These are phyloP conservation scores for Diutina ranongensis DNA, from an alignment of 1,139 yeast species.

Conservation along the genomic window DNA sequence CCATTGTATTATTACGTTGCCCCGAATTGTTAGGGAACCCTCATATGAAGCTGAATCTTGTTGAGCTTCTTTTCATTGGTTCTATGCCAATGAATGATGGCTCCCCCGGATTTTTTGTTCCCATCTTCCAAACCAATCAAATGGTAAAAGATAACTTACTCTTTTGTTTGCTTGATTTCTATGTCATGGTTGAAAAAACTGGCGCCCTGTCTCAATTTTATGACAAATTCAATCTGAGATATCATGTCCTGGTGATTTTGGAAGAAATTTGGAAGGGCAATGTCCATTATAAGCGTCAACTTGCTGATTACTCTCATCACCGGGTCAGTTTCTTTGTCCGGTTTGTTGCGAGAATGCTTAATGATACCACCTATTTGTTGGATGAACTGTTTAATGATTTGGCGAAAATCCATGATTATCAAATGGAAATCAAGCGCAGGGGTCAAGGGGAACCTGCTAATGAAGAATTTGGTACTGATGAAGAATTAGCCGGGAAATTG, in stretches of 20 bases:
- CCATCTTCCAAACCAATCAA: constrained; percentile 51
- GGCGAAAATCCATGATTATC: constrained; percentile 64
- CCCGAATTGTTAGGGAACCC: constrained; percentile 87
- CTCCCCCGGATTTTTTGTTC: constrained; percentile 64
- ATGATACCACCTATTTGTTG: constrained; percentile 82
- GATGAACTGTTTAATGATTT: constrained; percentile 85
- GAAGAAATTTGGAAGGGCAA: constrained; percentile 70
- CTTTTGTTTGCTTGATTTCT: constrained; percentile 77
- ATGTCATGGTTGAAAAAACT: constrained; percentile 91
- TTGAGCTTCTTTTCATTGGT: constrained; percentile 74
- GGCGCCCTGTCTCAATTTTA: constrained; percentile 94
- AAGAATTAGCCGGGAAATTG: constrained; percentile 48
- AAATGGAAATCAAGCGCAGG: constrained; percentile 40
- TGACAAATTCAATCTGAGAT: constrained; percentile 88
- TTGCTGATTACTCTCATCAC: constrained; percentile 51
- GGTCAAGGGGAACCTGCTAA: constrained; percentile 24
- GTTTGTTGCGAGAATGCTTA: constrained; percentile 88
- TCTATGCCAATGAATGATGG: constrained; percentile 44
- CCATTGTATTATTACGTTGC: constrained; percentile 66
- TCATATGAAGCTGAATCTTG: constrained; percentile 75
- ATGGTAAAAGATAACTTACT: constrained; percentile 56
- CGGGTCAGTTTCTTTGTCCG: constrained; percentile 77
- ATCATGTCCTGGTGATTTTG: constrained; percentile 71
- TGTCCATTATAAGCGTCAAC: constrained; percentile 55
- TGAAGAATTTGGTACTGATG: constrained; percentile 41